Conservation (phyloP, 2,329 filamentous ascomycete genomes). For the Penicillium sp. region DNA sequence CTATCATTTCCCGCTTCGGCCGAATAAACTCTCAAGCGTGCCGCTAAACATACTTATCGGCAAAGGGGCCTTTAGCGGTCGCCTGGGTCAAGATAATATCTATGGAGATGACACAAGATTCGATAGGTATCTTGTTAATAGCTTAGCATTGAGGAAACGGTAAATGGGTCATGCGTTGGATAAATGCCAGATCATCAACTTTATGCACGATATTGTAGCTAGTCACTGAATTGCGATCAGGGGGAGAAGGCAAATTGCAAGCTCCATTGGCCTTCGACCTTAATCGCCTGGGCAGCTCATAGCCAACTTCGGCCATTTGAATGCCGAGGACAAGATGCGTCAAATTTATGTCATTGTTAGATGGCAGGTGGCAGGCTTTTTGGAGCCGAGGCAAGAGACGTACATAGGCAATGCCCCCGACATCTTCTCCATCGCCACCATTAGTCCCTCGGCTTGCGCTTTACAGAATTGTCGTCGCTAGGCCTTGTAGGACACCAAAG, state of each 20-base stretch:
- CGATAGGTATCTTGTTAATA: constrained; percentile 45
- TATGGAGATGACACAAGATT: constrained; percentile 64
- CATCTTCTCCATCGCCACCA: constrained; percentile 37
- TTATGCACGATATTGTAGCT: constrained; percentile 59
- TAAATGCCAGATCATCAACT: constrained; percentile 59
- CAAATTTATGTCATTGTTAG: constrained; percentile 45
- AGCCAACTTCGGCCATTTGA: constrained; percentile 66
- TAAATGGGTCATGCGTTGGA: constrained; percentile 42
- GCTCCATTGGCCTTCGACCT: constrained; percentile 54
- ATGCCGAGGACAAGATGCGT: constrained; percentile 65
- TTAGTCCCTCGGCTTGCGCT: constrained; percentile 46
- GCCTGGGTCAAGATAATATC: constrained; percentile 66
- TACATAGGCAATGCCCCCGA: constrained; percentile 49
- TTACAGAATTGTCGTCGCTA: constrained; percentile 58
- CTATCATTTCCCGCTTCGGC: constrained; percentile 66
- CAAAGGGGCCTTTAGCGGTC: constrained; percentile 65
- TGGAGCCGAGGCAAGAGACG: constrained; percentile 3
- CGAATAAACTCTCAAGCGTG: constrained; percentile 65
- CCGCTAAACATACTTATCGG: constrained; percentile 64
- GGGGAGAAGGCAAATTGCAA: constrained; percentile 60
- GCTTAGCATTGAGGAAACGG: background rate
- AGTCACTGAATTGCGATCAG: constrained; percentile 68
- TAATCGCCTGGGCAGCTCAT: constrained; percentile 61
- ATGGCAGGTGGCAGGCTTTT: background rate
- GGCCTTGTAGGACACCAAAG: constrained; percentile 59